Conservation (phyloP, 2,329 filamentous ascomycete species). For the Boeremia exigua region DNA sequence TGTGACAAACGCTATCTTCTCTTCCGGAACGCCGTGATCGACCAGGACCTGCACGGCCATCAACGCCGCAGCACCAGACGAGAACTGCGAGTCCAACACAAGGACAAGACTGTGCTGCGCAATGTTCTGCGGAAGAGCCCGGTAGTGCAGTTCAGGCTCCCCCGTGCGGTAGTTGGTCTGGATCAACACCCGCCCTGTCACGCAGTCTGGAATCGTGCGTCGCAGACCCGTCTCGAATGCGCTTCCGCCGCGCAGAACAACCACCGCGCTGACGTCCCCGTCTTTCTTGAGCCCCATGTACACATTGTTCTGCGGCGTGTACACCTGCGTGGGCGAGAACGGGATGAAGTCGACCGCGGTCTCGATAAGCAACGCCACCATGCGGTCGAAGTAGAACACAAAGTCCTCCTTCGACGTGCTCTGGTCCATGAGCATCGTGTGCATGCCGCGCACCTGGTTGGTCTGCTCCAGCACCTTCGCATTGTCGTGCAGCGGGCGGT, state of each 20-base stretch:
- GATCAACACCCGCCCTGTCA: constrained; percentile 86
- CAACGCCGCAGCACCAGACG: constrained; percentile 80
- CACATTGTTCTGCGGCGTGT: constrained; percentile 71
- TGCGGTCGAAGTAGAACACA: constrained; percentile 94
- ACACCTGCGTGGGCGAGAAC: constrained; percentile 68
- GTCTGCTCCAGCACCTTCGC: constrained; percentile 78
- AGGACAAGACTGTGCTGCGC: constrained; percentile 78
- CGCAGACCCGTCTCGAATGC: constrained; percentile 87
- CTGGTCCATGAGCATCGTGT: constrained; percentile 85
- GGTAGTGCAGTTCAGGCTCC: constrained; percentile 91
- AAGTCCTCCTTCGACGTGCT: constrained; percentile 85
- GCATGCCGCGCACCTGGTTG: constrained; percentile 83
- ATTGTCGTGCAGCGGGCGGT: constrained; percentile 74
- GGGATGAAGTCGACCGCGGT: constrained; percentile 61
- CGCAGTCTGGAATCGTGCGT: constrained; percentile 90
- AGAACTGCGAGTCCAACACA: constrained; percentile 92
- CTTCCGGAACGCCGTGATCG: constrained; percentile 86
- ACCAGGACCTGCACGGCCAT: constrained; percentile 98
- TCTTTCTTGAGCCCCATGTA: constrained; percentile 76
- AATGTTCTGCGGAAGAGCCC: constrained; percentile 77
- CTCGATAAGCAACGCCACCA: constrained; percentile 85
- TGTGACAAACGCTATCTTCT: constrained; percentile 89
- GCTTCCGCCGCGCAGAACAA: constrained; percentile 86
- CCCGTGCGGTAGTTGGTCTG: constrained; percentile 75
- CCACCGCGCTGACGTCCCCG: constrained; percentile 73